phyloP scores from a whole-genome alignment of 345 rosid genomes.

The Erucastrum elatum region DNA sequence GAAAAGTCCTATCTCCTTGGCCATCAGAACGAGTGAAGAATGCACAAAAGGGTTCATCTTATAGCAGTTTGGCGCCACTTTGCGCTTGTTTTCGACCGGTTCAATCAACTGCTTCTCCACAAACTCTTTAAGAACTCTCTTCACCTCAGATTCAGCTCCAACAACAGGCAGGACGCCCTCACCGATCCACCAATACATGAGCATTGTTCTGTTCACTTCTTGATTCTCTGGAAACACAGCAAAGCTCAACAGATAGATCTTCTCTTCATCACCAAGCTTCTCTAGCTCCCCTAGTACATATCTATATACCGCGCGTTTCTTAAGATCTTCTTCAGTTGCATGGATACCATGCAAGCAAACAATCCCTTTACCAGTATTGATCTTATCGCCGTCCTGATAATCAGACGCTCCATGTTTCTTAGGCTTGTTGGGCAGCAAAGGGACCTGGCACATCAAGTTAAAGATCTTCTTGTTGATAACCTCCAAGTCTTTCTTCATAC shows the following conservation, averaged over 20 bases:
- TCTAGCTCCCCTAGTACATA: too few species aligned
- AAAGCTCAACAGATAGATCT: conserved; percentile 45
- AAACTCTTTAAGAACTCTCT: conserved; percentile 19
- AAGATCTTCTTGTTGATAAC: conserved; percentile 40
- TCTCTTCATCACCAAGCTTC: not conserved
- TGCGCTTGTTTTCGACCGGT: conserved; percentile 38
- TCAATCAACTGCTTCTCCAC: conserved; percentile 33
- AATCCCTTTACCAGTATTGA: conserved; percentile 2
- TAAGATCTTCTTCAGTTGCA: not conserved
- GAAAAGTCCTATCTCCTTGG: conserved; percentile 28
- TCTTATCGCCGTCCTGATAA: not conserved
- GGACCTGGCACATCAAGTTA: conserved; percentile 38
- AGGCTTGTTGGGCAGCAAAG: conserved; percentile 27
- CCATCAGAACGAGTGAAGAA: conserved; percentile 41
- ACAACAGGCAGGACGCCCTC: conserved; percentile 35
- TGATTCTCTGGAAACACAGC: conserved; percentile 52
- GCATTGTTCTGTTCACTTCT: conserved; percentile 47
- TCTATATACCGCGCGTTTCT: not conserved
- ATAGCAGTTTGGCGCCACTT: conserved; percentile 30
- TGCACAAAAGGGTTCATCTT: conserved; percentile 51
- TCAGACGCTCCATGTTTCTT: not conserved
- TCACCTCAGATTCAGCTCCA: not conserved
- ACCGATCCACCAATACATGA: conserved; percentile 62
- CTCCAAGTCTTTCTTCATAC: conserved; percentile 24
- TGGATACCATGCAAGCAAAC: conserved; percentile 29